Evolutionary conservation across 73 alveolate species (phyloP), one percentile per base, ranked within the genome.

Genomic region (Paramecium octaurelia): DNA sequence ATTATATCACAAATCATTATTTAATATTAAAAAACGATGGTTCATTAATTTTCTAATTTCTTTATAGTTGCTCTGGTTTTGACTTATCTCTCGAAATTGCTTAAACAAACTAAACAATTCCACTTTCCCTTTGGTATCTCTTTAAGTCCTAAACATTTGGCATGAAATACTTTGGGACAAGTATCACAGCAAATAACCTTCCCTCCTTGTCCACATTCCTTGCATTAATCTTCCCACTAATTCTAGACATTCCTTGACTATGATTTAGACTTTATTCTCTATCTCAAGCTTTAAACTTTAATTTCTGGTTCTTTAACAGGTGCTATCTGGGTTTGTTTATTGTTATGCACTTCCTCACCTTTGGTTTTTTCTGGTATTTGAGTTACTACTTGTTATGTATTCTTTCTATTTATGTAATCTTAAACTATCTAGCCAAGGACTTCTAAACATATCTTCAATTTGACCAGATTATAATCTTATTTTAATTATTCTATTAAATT

Each of bases 141-240:
- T 70, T 87, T 87, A 16, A 87, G 48, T 20, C 73, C 73, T 31
- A 87, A 36, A 23, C 93, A 87, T 29, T 87, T 87, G 23, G 70
- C 43, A 20, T 87, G 93, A 31, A 87, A 87, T 36, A 87, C 93
- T 38, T 64, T 54, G 24, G 93, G 93, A 60, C 93, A 87, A 4
- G 93, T 87, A 87, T 87, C 93, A 23, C 93, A 87, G 54, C 84
- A 64, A n/a, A 87, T 44, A 23, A 87, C 89, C 42, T 87, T 77
- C 68, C 93, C 93, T 21, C 86, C 88, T 36, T 31, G 3, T 57
- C 80, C 80, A 64, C 93, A 87, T 36, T 18, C 46, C 50, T 87
- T 64, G 23, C 93, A 87, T 60, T 24, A 8, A 38, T 87, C 93
- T 8, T 87, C 93, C 93, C 93, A 87, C 35, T 44, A 36, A 75